Evolutionary conservation across 805 yeast genomes (phyloP), one percentile per base, ranked within the genome.

Genomic region (Starmerella sirachaensis): DNA sequence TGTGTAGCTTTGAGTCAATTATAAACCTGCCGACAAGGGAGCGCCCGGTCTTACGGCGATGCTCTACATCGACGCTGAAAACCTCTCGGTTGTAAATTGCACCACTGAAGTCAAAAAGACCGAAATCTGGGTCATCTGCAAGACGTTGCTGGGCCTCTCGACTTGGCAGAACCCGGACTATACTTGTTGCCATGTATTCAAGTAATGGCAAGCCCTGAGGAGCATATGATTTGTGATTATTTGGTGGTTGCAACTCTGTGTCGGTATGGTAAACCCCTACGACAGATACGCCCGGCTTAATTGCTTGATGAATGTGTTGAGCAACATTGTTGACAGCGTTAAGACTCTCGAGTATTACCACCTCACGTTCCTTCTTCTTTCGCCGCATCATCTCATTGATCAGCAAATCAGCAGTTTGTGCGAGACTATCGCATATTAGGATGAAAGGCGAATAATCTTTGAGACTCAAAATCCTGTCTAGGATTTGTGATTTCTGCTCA

Each of bases 1-100:
- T 76, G 82, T 17, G 64, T 1, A 20, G 9, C 12, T 19, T 25
- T 2, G 37, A 14, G 52, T 83, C 70, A 3, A 83, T 63, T 5
- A 52, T 55, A 52, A 72, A 82, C 6, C 61, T 54, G 38, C 76
- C 77, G 1, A 64, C 57, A 18, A 78, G 52, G 0, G 93, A 71
- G 35, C 95, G 68, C 0, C 98, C 98, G 0, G 94, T 80, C 52
- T 81, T 81, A 38, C 96, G 68, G 41, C 91, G 68, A 49, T 77
- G 80, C 5, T 69, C 73, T 38, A 91, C 55, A 3, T 61, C 62
- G 3, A 77, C 53, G 25, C 59, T 59, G 56, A 73, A 78, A 1
- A 20, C 45, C 1, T 57, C 43, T 24, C 61, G 58, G 51, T 84
- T 80, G 35, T 69, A 53, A 5, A 41, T 20, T 9, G 21, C 7